Evolutionary conservation across 148 eudicot genomes (phyloP).

Genomic region (Chenopodium berlandieri): DNA sequence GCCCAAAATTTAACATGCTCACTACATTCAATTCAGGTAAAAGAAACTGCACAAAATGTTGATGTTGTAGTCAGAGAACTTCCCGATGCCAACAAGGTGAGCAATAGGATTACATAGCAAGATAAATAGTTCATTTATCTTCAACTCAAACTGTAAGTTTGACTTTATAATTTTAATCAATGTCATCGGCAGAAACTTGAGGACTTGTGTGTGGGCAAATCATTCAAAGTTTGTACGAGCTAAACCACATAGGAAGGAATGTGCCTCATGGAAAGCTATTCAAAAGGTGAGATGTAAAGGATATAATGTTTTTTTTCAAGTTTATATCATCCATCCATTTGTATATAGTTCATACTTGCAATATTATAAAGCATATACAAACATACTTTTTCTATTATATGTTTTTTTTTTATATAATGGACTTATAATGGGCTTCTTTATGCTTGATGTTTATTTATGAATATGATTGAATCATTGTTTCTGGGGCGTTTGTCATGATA

Average conservation of each 20-base stretch:
- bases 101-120: conserved; percentile 1
- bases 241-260: conserved; percentile 86
- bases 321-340: background rate
- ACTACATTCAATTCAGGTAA: conserved; percentile 49
- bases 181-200: conserved; percentile 72
- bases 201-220: conserved; percentile 68
- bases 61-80: conserved; percentile 92
- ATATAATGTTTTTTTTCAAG: no score
- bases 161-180: conserved; percentile 1
- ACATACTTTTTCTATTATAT: background rate
- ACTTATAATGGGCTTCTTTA: no score
- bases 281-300: conserved; percentile 44
- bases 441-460: no score
- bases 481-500: no score
- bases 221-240: conserved; percentile 89
- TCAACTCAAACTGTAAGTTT: background rate
- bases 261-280: conserved; percentile 76
- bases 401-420: no score
- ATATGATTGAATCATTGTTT: no score
- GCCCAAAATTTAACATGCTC: conserved; percentile 1
- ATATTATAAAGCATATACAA: background rate
- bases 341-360: background rate
- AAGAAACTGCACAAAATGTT: conserved; percentile 87
- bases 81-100: conserved; percentile 97
- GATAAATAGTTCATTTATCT: conserved; percentile 3